Conservation (phyloP, 768 basidiomycete species). For the Paxillus involutus region DNA sequence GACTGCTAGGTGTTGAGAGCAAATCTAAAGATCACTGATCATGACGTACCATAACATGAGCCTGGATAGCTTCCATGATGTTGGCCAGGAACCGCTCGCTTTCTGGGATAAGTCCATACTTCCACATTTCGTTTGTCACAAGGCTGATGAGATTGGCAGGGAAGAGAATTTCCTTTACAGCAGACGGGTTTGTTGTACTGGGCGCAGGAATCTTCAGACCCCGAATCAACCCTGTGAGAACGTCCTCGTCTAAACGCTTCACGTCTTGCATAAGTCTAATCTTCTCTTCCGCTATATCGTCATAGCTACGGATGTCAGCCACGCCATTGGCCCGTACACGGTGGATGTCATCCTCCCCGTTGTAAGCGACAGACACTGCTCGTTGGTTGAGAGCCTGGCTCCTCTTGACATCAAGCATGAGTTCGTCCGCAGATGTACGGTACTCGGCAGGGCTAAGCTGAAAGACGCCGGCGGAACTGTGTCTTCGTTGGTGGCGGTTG, state of each 20-base stretch:
- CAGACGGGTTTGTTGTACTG: conserved; percentile 86
- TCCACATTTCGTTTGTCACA: conserved; percentile 99
- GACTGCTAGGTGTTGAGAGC: conserved; percentile 47
- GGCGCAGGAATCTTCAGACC: conserved; percentile 92
- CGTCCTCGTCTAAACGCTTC: conserved; percentile 89
- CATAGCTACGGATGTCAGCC: conserved; percentile 70
- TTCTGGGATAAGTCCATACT: conserved; percentile 94
- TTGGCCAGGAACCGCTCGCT: conserved; percentile 98
- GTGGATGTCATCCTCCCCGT: conserved; percentile 74
- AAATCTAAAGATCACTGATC: background rate
- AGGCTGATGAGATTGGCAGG: conserved; percentile 97
- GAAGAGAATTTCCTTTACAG: conserved; percentile 96
- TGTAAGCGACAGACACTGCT: conserved; percentile 86
- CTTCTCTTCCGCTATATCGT: conserved; percentile 94
- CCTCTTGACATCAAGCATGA: conserved; percentile 72
- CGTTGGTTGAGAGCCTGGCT: conserved; percentile 73
- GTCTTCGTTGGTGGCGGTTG: conserved; percentile 75
- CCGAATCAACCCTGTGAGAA: conserved; percentile 85
- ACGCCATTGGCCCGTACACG: conserved; percentile 66
- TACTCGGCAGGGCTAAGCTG: conserved; percentile 56
- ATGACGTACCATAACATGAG: conserved; percentile 90
- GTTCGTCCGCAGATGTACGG: conserved; percentile 76
- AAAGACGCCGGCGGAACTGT: conserved; percentile 84
- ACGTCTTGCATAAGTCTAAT: conserved; percentile 90
- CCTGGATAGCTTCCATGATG: conserved; percentile 97